Evolutionary conservation across 345 rosid genomes (phyloP), one percentile per base, ranked within the genome.

Genomic region (Dimocarpus longan): DNA sequence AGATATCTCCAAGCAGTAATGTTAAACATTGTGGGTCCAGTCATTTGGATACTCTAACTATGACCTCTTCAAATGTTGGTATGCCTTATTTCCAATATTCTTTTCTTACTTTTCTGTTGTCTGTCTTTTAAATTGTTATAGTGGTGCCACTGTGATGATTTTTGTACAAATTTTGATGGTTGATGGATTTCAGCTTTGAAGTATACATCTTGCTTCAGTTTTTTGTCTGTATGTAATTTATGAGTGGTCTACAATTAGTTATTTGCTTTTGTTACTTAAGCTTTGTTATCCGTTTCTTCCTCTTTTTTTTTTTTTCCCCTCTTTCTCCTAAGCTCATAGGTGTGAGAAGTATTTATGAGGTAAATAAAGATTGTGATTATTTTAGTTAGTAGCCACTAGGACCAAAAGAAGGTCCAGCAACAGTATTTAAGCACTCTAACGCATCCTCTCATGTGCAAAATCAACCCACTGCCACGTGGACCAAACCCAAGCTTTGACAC

Each of bases 21-120:
- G 68, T 46, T 78, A 37, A 54, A 28, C 63, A 74, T 3, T 42
- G 54, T 69, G 81, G 69, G 21, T 28, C 81, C 68, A 42, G 78
- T 73, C 78, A 46, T 37, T 62, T 74, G 54, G 75, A 78, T 42
- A 37, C 78, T 75, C 26, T 12, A n/a, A 22, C 65, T 46, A 52
- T 10, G 4, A 37, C 57, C 44, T 63, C 66, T 68, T 68, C 70
- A 18, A 54, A 67, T 77, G 22, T 57, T 37, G 80, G 78, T 81
- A 37, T n/a, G 70, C 52, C 46, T 44, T 10, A 62, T n/a, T 19
- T 64, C 18, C 7, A 16, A 22, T 26, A n/a, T 48, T 64, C 43
- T 65, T 75, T 62, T 22, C 9, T 21, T 63, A 10, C 37, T 37
- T 59, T 73, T 62, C 42, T 42, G 26, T 6, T 26, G 68, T 74